Evolutionary conservation across 345 rosid genomes (phyloP).

Genomic region (Moringa oleifera): DNA sequence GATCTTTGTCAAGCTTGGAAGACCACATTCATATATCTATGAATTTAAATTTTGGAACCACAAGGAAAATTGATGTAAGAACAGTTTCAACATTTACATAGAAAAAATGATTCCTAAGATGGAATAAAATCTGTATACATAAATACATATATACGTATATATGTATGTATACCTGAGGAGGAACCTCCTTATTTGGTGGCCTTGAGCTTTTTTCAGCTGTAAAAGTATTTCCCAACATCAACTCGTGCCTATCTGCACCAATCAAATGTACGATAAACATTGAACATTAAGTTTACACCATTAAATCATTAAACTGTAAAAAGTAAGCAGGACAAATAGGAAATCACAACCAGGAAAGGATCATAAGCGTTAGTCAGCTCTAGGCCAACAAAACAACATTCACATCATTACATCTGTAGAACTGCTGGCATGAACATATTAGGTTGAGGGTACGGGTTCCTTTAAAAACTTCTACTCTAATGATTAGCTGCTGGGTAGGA

Average conservation of each 20-base stretch:
- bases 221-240: conserved; percentile 79
- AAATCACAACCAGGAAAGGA: background rate
- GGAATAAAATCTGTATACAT: too few relatives aligned
- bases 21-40: too few relatives aligned
- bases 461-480: too few relatives aligned
- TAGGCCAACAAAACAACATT: background rate
- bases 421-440: too few relatives aligned
- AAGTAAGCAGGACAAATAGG: background rate
- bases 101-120: too few relatives aligned
- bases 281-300: background rate
- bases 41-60: background rate
- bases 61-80: too few relatives aligned
- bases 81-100: background rate
- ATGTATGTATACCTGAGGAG: conserved; percentile 57
- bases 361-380: background rate
- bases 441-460: too few relatives aligned
- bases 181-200: conserved; percentile 71
- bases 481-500: too few relatives aligned
- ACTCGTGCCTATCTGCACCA: conserved; percentile 79
- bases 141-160: background rate
- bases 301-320: background rate
- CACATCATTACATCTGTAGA: too few relatives aligned
- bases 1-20: background rate
- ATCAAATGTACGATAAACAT: conserved; percentile 12
- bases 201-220: conserved; percentile 38